These are phyloP conservation scores for Colletotrichum lini DNA, from an alignment of 2,329 filamentous ascomycete genomes.

Conservation along the genomic window DNA sequence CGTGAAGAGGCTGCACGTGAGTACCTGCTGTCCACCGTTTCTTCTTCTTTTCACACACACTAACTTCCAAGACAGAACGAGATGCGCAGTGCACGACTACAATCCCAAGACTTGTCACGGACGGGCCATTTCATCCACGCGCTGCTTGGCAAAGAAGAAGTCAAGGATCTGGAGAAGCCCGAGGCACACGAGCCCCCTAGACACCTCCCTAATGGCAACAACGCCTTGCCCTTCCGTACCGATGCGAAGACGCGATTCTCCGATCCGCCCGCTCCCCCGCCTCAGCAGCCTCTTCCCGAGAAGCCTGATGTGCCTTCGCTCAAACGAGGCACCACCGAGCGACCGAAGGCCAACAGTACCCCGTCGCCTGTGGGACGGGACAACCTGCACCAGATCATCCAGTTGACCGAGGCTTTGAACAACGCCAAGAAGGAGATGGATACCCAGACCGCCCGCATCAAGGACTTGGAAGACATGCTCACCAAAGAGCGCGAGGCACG, in stretches of 20 bases:
- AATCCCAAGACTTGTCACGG: slow-evolving; percentile 86
- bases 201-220: slow-evolving; percentile 66
- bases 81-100: slow-evolving; percentile 89
- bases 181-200: slow-evolving; percentile 65
- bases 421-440: slow-evolving; percentile 90
- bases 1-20: slow-evolving; percentile 86
- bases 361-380: slow-evolving; percentile 70
- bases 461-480: slow-evolving; percentile 84
- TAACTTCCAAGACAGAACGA: slow-evolving; percentile 74
- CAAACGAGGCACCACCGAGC: slow-evolving; percentile 83
- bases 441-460: slow-evolving; percentile 83
- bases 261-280: slow-evolving; percentile 92
- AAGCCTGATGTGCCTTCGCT: slow-evolving; percentile 87
- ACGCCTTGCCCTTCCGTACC: slow-evolving; percentile 70
- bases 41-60: slow-evolving; percentile 13
- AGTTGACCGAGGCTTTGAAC: slow-evolving; percentile 87
- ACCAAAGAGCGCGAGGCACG: slow-evolving; percentile 85
- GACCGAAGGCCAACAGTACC: slow-evolving; percentile 70
- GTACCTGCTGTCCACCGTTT: slow-evolving; percentile 50
- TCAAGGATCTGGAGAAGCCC: slow-evolving; percentile 71
- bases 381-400: slow-evolving; percentile 80
- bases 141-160: slow-evolving; percentile 79
- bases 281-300: slow-evolving; percentile 92
- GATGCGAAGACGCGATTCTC: slow-evolving; percentile 90
- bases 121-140: slow-evolving; percentile 86